Base-by-base conservation (phyloP, 371 early-diverging fungal genomes). In the Encephalitozoon romaleae region DNA sequence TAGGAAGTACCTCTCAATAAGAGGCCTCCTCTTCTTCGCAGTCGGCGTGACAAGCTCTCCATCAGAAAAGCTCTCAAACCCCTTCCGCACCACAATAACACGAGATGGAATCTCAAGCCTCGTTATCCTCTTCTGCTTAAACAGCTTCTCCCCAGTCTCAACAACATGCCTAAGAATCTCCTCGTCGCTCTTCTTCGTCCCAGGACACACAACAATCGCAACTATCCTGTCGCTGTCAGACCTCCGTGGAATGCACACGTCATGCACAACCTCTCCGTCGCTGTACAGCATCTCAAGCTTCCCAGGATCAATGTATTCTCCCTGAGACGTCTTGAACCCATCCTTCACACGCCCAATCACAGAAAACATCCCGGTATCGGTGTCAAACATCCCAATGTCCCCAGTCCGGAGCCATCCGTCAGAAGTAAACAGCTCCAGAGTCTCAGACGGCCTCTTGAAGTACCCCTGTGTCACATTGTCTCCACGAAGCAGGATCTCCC, bases 241-340 rank as follows among this genome's bases (percentile, higher is more conserved):
- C 42, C 65, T 67, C 45, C 80, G 78, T 53, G 81, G 78, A 53
- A 86, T 82, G 23, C 77, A 78, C 21, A 86, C 78, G 73, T 86
- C 85, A 32, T 78, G 70, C n/a, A 86, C 74, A 26, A 70, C 47
- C 8, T 59, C 38, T 11, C 70, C 78, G 34, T 73, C 72, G 28
- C 15, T 21, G 43, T 77, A 69, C 34, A 53, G 85, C 54, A 88
- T 88, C 85, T 98, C 99, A 42, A 96, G 88, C 81, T 93, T 94
- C 82, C 97, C 98, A 2, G 95, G 96, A 0, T 94, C 93, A 77
- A 98, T 89, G 86, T 95, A 96, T 86, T 98, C 99, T 67, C 95
- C 95, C 82, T 89, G 90, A 1, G 91, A 87, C 64, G 94, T 86
- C 87, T 98, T 98, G 88, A 98, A 95, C 66, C 95, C 92, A 78